Evolutionary conservation across 768 basidiomycete species (phyloP).

Genomic region (Hortiboletus campestris): DNA sequence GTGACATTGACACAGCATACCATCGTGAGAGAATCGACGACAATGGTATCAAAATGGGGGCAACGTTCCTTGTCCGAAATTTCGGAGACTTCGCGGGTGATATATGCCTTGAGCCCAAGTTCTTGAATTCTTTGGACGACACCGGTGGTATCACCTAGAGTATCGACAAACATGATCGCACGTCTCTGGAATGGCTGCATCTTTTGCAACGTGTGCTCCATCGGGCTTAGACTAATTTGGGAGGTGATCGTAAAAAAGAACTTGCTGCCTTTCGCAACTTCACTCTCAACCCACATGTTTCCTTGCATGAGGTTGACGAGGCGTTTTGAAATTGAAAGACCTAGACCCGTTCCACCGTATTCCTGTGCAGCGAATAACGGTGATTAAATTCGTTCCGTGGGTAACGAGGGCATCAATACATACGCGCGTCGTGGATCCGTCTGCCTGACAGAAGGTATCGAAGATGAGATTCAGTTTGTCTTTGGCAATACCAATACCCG

Average conservation of each 20-base stretch:
- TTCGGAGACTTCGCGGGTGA: constrained; percentile 76
- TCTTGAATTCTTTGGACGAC: constrained; percentile 77
- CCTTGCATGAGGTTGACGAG: constrained; percentile 97
- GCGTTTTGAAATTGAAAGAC: constrained; percentile 95
- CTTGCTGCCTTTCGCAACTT: constrained; percentile 87
- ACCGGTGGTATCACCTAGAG: constrained; percentile 68
- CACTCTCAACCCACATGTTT: constrained; percentile 98
- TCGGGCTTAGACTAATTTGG: constrained; percentile 70
- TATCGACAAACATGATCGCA: constrained; percentile 91
- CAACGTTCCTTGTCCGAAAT: constrained; percentile 78
- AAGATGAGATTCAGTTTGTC: constrained; percentile 98
- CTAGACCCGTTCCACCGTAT: constrained; percentile 96
- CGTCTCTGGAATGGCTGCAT: constrained; percentile 86
- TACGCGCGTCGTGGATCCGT: constrained; percentile 94
- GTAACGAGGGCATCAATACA: constrained; percentile 27
- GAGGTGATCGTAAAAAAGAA: constrained; percentile 97
- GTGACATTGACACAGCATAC: constrained; percentile 47
- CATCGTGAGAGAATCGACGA: constrained; percentile 84
- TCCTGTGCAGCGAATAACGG: constrained; percentile 49
- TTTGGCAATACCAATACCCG: constrained; percentile 97
- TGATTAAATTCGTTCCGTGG: constrained; percentile 11
- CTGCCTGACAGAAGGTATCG: constrained; percentile 98
- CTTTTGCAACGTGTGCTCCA: constrained; percentile 72
- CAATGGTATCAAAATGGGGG: constrained; percentile 92
- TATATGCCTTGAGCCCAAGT: constrained; percentile 73